phyloP scores from a whole-genome alignment of 257 asterid genomes.

The Cinchona pubescens region DNA sequence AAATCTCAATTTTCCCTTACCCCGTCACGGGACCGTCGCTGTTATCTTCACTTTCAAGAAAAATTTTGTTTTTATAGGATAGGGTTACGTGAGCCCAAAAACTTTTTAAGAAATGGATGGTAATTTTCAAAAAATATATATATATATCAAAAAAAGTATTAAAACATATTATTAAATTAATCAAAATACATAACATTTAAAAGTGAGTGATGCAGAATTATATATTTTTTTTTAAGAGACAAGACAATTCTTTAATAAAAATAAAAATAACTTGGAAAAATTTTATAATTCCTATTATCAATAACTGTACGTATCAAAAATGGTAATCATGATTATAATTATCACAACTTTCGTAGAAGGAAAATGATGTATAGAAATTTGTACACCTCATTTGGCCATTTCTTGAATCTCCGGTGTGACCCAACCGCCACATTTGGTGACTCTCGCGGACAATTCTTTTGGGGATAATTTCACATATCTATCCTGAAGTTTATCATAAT shows the following conservation, averaged over 20 bases:
- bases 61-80: not conserved
- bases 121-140: too few species aligned
- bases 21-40: conserved; percentile 16
- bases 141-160: too few species aligned
- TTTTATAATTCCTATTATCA: too few species aligned
- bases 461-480: too few species aligned
- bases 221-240: too few species aligned
- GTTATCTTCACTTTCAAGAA: not conserved
- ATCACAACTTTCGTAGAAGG: not conserved
- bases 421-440: not conserved
- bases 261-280: too few species aligned
- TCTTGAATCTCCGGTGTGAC: not conserved
- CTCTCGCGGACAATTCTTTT: not conserved
- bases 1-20: not conserved
- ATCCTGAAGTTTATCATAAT: too few species aligned
- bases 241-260: too few species aligned
- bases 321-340: not conserved
- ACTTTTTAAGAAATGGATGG: too few species aligned
- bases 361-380: not conserved
- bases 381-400: not conserved
- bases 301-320: not conserved
- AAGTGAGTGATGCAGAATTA: too few species aligned
- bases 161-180: too few species aligned
- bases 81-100: not conserved
- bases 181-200: too few species aligned